phyloP scores from a whole-genome alignment of 495 filamentous ascomycete genomes.

The Neurospora cerealis region DNA sequence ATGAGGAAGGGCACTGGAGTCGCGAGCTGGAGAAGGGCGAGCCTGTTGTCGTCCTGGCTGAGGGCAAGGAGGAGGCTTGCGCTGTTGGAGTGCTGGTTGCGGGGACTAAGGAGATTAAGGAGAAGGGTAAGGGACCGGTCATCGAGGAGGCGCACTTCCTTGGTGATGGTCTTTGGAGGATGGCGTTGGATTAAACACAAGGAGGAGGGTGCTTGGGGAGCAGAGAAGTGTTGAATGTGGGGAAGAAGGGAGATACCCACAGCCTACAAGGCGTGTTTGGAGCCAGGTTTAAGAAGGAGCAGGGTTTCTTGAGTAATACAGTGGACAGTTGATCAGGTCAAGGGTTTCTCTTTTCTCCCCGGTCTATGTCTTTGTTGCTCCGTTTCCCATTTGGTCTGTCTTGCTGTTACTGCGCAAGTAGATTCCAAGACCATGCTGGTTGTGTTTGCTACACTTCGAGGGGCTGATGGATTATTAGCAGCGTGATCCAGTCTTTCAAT shows the following conservation, averaged over 20 bases:
- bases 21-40: constrained; percentile 60
- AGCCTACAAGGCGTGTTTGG: background rate
- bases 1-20: constrained; percentile 40
- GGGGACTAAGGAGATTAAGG: constrained; percentile 87
- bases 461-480: background rate
- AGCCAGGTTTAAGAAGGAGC: background rate
- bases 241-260: background rate
- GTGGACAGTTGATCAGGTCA: background rate
- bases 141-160: constrained; percentile 89
- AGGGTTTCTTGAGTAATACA: background rate
- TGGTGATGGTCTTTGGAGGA: constrained; percentile 87
- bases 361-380: background rate
- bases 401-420: background rate
- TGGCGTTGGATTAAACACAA: constrained; percentile 51
- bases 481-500: background rate
- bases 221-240: background rate
- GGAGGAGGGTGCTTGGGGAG: background rate
- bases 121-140: constrained; percentile 82
- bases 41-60: constrained; percentile 79
- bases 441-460: background rate
- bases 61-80: constrained; percentile 89
- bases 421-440: background rate
- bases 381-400: background rate
- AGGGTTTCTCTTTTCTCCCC: background rate
- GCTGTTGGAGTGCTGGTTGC: constrained; percentile 76